phyloP scores from a whole-genome alignment of 768 basidiomycete genomes.

The Leccinellum rugosiceps region DNA sequence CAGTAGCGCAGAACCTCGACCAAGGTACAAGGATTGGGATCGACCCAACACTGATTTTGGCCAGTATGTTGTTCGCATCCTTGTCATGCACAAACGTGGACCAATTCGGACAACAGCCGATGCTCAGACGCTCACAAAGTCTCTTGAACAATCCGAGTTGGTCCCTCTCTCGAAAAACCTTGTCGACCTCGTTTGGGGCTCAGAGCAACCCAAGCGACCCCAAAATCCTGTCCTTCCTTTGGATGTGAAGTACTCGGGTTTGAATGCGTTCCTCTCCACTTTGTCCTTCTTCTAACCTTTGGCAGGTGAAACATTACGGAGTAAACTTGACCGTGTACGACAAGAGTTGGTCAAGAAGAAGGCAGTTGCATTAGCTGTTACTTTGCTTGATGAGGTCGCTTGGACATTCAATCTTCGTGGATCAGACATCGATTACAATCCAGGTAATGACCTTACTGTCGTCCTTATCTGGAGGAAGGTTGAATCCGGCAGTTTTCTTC shows the following conservation, averaged over 20 bases:
- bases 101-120: constrained; percentile 44
- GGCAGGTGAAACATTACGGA: constrained; percentile 54
- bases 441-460: constrained; percentile 37
- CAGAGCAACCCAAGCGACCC: constrained; percentile 65
- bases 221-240: constrained; percentile 64
- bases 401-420: constrained; percentile 95
- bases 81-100: constrained; percentile 11
- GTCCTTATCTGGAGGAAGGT: not conserved
- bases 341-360: constrained; percentile 59
- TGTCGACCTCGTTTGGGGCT: constrained; percentile 75
- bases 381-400: constrained; percentile 91
- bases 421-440: constrained; percentile 88
- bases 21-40: constrained; percentile 70
- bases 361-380: constrained; percentile 66
- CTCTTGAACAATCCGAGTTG: constrained; percentile 59
- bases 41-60: constrained; percentile 73
- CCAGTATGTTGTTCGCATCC: constrained; percentile 38
- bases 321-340: constrained; percentile 68
- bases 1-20: constrained; percentile 50
- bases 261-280: not conserved
- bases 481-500: constrained; percentile 68
- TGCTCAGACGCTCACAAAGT: constrained; percentile 56
- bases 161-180: constrained; percentile 69
- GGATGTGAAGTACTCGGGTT: constrained; percentile 72
- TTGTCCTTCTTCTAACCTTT: not conserved